A percentile compares a stretch with the other conserved stretches of the same genome.
Conservation (phyloP, 208 protist genomes). For the Strigomonas oncopelti region DNA sequence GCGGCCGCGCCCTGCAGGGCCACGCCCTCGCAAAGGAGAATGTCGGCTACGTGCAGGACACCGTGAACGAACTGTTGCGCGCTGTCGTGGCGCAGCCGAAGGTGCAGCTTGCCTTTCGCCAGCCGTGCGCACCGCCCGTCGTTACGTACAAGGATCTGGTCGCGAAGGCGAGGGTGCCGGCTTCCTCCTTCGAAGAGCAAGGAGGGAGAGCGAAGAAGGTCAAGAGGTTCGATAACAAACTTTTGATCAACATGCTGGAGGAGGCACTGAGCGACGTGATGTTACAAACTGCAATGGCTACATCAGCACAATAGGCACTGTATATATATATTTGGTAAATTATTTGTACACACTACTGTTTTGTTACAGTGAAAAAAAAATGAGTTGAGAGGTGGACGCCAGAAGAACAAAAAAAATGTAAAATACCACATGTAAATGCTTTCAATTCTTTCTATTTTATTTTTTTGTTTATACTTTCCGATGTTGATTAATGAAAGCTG, state of each 20-base stretch:
- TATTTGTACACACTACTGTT: too few species aligned
- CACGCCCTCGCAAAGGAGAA: constrained; percentile 19
- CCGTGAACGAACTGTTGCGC: constrained; percentile 71
- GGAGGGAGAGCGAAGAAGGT: neutral
- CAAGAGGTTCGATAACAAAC: neutral
- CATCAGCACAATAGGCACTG: neutral
- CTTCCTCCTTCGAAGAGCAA: constrained; percentile 6
- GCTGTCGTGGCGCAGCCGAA: constrained; percentile 44
- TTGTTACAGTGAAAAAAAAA: constrained; percentile 4
- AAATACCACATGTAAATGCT: neutral
- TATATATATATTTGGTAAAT: neutral
- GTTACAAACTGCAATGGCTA: constrained; percentile 13
- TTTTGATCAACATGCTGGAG: constrained; percentile 30
- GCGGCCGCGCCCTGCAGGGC: constrained; percentile 8
- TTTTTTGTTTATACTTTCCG: neutral
- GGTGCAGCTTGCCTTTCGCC: constrained; percentile 43
- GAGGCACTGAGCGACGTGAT: constrained; percentile 43
- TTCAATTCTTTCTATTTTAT: neutral
- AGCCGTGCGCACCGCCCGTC: constrained; percentile 29
- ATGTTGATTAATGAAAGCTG: constrained; percentile 15
- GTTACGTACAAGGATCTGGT: constrained; percentile 29
- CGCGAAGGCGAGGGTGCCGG: constrained; percentile 17
- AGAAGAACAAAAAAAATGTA: neutral
- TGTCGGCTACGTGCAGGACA: constrained; percentile 21
- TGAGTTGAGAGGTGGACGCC: neutral